These are phyloP conservation scores for Pseudevernia furfuracea DNA, from an alignment of 495 filamentous ascomycete genomes.

Conservation along the genomic window DNA sequence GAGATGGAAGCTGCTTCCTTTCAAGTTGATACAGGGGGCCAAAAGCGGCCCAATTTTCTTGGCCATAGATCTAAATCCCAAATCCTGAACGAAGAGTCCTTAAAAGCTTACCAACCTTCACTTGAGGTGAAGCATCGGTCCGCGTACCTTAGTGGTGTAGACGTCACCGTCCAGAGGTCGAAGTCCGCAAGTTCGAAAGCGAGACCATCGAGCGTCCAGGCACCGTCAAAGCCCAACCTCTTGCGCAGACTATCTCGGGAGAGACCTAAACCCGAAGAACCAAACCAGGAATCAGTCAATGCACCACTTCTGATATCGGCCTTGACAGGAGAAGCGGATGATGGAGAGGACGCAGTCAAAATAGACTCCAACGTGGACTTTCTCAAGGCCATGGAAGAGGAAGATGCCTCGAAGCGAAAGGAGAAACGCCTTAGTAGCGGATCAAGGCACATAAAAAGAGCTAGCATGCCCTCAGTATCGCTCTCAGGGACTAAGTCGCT, in stretches of 20 bases:
- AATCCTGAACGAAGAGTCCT: conserved; percentile 39
- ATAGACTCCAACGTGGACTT: conserved; percentile 88
- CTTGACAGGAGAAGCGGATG: conserved; percentile 34
- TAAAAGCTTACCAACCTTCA: conserved; percentile 62
- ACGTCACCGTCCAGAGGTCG: conserved; percentile 51
- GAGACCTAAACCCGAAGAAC: conserved; percentile 5
- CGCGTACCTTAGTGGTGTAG: conserved; percentile 44
- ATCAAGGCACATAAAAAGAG: conserved; percentile 67
- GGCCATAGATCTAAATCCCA: conserved; percentile 47
- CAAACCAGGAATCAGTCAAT: conserved; percentile 25
- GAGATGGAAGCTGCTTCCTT: conserved; percentile 26
- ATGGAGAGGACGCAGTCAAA: conserved; percentile 52
- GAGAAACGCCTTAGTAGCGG: conserved; percentile 59
- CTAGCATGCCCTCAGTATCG: conserved; percentile 71
- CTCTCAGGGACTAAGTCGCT: conserved; percentile 75
- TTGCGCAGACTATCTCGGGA: conserved; percentile 28
- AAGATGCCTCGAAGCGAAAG: conserved; percentile 56
- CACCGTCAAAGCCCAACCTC: conserved; percentile 69
- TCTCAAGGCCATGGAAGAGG: conserved; percentile 69
- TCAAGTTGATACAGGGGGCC: conserved; percentile 18
- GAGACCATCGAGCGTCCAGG: conserved; percentile 67
- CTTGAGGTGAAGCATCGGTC: conserved; percentile 46
- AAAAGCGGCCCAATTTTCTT: conserved; percentile 35
- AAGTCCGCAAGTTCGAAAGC: conserved; percentile 56
- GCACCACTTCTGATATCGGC: conserved; percentile 33